These are phyloP conservation scores for Polymyxa betae DNA, from an alignment of 208 protist genomes.

Conservation along the genomic window DNA sequence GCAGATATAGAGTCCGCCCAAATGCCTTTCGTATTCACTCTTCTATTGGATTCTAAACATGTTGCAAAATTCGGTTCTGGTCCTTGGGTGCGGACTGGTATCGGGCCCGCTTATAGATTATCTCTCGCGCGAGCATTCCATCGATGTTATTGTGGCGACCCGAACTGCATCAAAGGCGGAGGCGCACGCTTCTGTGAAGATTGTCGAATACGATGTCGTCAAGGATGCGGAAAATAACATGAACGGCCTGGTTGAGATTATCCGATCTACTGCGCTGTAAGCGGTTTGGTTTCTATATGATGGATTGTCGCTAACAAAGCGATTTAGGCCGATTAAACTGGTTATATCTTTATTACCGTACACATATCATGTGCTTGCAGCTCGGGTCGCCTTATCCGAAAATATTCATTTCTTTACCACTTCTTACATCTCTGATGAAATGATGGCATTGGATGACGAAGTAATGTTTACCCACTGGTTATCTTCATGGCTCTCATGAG, in stretches of 20 bases:
- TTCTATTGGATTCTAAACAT: too few relatives aligned
- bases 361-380: not conserved
- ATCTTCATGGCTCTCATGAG: not conserved
- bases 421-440: conserved; percentile 50
- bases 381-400: not conserved
- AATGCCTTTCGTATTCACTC: too few relatives aligned
- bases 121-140: not conserved
- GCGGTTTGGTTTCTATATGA: not conserved
- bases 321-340: not conserved
- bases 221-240: not conserved
- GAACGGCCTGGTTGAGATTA: not conserved
- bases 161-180: not conserved
- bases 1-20: too few relatives aligned
- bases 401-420: conserved; percentile 51
- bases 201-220: not conserved
- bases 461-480: not conserved
- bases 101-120: not conserved
- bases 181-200: not conserved
- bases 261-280: not conserved
- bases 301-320: not conserved
- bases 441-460: conserved; percentile 22
- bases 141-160: not conserved
- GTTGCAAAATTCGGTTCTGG: not conserved
- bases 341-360: not conserved
- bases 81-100: not conserved